Conservation (phyloP, 768 basidiomycete species). For the Hericium rajendrae region DNA sequence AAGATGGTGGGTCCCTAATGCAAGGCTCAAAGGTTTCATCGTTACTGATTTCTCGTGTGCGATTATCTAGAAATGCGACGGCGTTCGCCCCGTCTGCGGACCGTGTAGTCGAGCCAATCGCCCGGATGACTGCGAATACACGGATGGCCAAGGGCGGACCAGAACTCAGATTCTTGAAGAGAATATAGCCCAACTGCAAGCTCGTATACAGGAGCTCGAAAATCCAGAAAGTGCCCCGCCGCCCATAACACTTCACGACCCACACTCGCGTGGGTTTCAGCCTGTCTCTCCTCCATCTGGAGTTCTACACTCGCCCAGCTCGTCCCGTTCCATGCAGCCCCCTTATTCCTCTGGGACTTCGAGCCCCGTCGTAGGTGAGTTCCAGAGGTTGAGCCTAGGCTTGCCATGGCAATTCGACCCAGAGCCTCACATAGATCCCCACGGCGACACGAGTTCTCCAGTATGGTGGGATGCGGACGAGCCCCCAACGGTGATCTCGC, state of each 20-base stretch:
- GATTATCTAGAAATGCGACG: slow-evolving; percentile 50
- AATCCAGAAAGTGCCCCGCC: slow-evolving; percentile 3
- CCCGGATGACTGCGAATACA: slow-evolving; percentile 61
- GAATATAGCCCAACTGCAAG: slow-evolving; percentile 42
- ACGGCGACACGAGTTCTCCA: not conserved
- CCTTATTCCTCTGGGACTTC: slow-evolving; percentile 3
- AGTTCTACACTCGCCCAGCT: not conserved
- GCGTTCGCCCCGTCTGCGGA: slow-evolving; percentile 51
- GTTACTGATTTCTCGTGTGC: too few relatives aligned
- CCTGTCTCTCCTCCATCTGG: not conserved
- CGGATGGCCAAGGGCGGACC: slow-evolving; percentile 50
- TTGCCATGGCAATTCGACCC: not conserved
- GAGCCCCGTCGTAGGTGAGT: slow-evolving; percentile 5
- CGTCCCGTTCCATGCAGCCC: not conserved
- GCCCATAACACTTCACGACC: slow-evolving; percentile 13
- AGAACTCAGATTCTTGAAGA: slow-evolving; percentile 53
- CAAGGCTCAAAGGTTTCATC: too few relatives aligned
- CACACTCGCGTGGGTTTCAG: slow-evolving; percentile 6
- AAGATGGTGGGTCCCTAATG: slow-evolving; percentile 7
- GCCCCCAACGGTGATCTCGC: slow-evolving; percentile 3
- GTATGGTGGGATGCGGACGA: slow-evolving; percentile 10
- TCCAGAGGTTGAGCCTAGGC: not conserved
- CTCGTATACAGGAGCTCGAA: slow-evolving; percentile 30
- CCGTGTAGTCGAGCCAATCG: slow-evolving; percentile 49
- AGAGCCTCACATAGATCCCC: not conserved